Base-by-base conservation (phyloP, 1,284 basidiomycete genomes). In the Leccinum holopus region DNA sequence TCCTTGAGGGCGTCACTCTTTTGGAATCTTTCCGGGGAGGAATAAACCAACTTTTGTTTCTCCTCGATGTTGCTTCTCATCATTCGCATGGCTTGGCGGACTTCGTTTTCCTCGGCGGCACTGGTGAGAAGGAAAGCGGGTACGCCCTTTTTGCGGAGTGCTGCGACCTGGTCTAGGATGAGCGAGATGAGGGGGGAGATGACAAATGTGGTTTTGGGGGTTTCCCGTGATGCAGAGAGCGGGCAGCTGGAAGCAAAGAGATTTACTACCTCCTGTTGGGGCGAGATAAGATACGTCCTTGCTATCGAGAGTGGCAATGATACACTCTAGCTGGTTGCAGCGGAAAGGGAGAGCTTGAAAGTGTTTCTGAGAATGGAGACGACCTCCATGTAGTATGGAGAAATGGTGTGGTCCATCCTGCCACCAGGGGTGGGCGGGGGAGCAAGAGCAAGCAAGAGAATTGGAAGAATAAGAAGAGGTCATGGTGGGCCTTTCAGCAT, bases 251-350 rank as follows among this genome's bases (percentile, higher is more conserved):
- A 87, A 95, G 67, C 91, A 94, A 51, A 95, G 78, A 69, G 88
- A 91, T 78, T 98, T 98, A 1, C 96, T 97, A 6, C 96, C 97
- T 32, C 97, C 97, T 0, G 97, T 99, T 0, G 97, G 97, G 88
- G 98, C 97, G 6, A 99, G 83, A 18, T 98, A 93, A 68, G 98
- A 95, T 12, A 95, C 94, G 71, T 99, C 96, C 56, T 82, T 84
- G 3, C 91, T 95, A 1, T 82, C 80, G 74, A 99, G 80, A 0
- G 92, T 89, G 3, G 89, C 90, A 57, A 87, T 85, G 69, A 98
- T 93, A 0, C 93, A 95, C 70, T 94, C 90, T 44, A 94, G 83
- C 75, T 98, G 97, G 73, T 98, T 93, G 5, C 77, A 78, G 14
- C 96, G 87, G 76, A 98, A 98, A 0, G 72, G 0, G 81, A 70